These are phyloP conservation scores for Paraphaeosphaeria minitans DNA, from an alignment of 2,329 filamentous ascomycete species.

Conservation along the genomic window DNA sequence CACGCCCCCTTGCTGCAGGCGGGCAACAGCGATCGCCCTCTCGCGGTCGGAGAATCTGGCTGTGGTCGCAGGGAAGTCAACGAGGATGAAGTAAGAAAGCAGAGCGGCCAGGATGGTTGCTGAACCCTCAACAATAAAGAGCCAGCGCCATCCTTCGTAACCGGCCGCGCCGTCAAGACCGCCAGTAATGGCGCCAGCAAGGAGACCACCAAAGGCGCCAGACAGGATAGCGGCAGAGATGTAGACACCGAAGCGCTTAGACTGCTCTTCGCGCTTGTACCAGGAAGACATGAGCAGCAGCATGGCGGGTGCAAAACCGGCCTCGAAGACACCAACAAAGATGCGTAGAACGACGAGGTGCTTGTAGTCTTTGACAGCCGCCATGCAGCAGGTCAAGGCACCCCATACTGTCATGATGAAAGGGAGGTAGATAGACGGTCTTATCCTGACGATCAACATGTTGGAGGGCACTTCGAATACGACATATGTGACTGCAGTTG, in stretches of 20 bases:
- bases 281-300: conserved; percentile 62
- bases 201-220: conserved; percentile 59
- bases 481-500: conserved; percentile 49
- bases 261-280: conserved; percentile 64
- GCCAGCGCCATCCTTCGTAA: conserved; percentile 59
- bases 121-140: conserved; percentile 52
- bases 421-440: conserved; percentile 57
- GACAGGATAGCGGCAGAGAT: conserved; percentile 63
- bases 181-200: conserved; percentile 57
- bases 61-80: conserved; percentile 57
- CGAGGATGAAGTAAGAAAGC: conserved; percentile 53
- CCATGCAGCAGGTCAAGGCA: conserved; percentile 57
- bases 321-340: conserved; percentile 61
- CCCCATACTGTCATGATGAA: conserved; percentile 62
- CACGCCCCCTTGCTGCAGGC: conserved; percentile 53
- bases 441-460: conserved; percentile 56
- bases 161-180: conserved; percentile 54
- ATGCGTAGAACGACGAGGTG: conserved; percentile 60
- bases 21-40: conserved; percentile 50
- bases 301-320: conserved; percentile 61
- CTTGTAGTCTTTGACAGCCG: conserved; percentile 53
- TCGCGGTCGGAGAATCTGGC: conserved; percentile 51
- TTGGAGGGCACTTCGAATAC: conserved; percentile 61
- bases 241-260: conserved; percentile 62
- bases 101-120: conserved; percentile 54